Conservation (phyloP, 2,329 filamentous ascomycete species). For the Pseudocercospora macadamiae region DNA sequence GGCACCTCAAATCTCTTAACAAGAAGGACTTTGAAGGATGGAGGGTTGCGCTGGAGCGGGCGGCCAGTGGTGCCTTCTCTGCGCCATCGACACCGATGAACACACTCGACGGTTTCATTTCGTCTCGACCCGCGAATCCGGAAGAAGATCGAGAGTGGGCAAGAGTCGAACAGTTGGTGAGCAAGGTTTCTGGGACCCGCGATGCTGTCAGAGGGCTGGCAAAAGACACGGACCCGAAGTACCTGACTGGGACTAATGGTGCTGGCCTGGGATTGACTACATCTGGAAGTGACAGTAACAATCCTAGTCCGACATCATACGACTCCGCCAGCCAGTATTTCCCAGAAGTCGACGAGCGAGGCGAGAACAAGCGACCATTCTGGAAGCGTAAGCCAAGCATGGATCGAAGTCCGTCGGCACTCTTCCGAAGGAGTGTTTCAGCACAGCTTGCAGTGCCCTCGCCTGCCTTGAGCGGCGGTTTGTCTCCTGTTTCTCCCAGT, state of each 20-base stretch:
- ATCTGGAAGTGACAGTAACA: slow-evolving; percentile 33
- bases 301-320: slow-evolving; percentile 42
- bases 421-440: slow-evolving; percentile 55
- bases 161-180: slow-evolving; percentile 81
- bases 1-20: slow-evolving; percentile 86
- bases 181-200: slow-evolving; percentile 81
- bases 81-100: slow-evolving; percentile 35
- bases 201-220: slow-evolving; percentile 86
- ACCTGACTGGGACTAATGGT: slow-evolving; percentile 43
- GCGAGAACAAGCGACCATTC: slow-evolving; percentile 70
- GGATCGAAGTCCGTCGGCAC: slow-evolving; percentile 44
- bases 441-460: slow-evolving; percentile 56
- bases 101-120: slow-evolving; percentile 18
- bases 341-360: slow-evolving; percentile 34
- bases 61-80: slow-evolving; percentile 44
- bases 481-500: slow-evolving; percentile 34
- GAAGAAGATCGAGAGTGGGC: slow-evolving; percentile 83
- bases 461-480: slow-evolving; percentile 33
- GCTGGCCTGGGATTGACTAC: slow-evolving; percentile 37
- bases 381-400: slow-evolving; percentile 85
- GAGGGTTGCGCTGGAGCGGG: slow-evolving; percentile 82
- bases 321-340: slow-evolving; percentile 50
- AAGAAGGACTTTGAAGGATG: slow-evolving; percentile 84
- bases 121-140: slow-evolving; percentile 33
- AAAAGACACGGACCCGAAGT: slow-evolving; percentile 76